phyloP scores from a whole-genome alignment of 345 rosid species.

The Bruguiera sexangula region DNA sequence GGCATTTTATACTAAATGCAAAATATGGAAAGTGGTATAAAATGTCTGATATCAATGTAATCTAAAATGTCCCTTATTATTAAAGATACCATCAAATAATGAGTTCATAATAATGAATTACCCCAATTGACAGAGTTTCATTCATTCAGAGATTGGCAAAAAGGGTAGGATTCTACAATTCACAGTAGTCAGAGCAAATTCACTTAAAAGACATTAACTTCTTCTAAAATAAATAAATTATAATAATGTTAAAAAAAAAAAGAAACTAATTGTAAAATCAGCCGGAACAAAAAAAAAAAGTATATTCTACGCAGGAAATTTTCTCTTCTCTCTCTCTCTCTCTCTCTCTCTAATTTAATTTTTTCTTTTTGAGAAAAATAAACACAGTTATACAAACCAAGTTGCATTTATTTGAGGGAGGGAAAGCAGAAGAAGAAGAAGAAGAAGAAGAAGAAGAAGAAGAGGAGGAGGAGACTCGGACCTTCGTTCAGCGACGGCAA shows the following conservation, averaged over 20 bases:
- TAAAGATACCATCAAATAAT: too few species aligned
- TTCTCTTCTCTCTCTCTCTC: not conserved
- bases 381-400: too few species aligned
- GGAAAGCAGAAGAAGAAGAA: too few species aligned
- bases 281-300: too few species aligned
- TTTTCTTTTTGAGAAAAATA: too few species aligned
- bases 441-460: not conserved
- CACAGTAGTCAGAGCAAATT: conserved; percentile 5
- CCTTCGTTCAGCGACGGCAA: conserved; percentile 65
- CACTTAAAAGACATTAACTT: not conserved
- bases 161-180: not conserved
- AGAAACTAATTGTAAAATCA: not conserved
- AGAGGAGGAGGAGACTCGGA: not conserved
- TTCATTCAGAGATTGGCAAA: not conserved
- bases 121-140: not conserved
- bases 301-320: too few species aligned
- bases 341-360: too few species aligned
- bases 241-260: not conserved
- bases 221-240: not conserved
- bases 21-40: too few species aligned
- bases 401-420: too few species aligned
- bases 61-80: too few species aligned
- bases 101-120: not conserved
- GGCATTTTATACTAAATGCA: too few species aligned
- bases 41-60: too few species aligned